phyloP scores from a whole-genome alignment of 148 eudicot genomes.

The Rhododendron mucronatum region DNA sequence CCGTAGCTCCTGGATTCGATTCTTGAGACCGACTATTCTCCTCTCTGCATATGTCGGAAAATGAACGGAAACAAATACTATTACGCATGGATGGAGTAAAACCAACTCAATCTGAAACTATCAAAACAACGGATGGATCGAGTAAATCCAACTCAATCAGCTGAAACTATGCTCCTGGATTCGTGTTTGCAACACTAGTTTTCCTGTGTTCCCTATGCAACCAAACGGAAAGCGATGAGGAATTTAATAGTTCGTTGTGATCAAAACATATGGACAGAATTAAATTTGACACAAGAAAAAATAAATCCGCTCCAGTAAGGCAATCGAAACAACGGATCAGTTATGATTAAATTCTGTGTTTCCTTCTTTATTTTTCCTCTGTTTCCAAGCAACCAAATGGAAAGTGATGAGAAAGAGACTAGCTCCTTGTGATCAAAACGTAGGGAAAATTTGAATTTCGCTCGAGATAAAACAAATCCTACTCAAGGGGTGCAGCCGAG shows the following conservation, averaged over 20 bases:
- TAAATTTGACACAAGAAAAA: not conserved
- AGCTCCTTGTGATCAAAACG: not conserved
- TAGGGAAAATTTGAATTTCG: not conserved
- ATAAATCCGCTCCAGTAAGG: not conserved
- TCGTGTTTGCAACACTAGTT: not conserved
- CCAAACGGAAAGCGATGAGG: not conserved
- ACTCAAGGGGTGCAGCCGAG: not conserved
- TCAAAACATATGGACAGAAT: not conserved
- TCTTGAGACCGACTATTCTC: slow-evolving; percentile 51
- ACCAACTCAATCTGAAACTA: not conserved
- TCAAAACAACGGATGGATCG: not conserved
- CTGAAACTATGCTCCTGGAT: not conserved
- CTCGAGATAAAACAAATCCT: not conserved
- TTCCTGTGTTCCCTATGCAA: not conserved
- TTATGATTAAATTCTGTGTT: not conserved
- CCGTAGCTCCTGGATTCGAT: slow-evolving; percentile 49
- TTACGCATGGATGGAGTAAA: not conserved
- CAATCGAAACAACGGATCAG: not conserved
- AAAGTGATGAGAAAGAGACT: not conserved
- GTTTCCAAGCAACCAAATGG: not conserved
- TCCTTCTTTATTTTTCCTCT: not conserved
- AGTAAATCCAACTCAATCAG: not conserved
- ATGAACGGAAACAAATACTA: not conserved
- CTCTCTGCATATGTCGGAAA: slow-evolving; percentile 35
- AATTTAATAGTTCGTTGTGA: not conserved